Base-by-base conservation (phyloP, 345 rosid genomes). In the Arabidopsis arenosa region DNA sequence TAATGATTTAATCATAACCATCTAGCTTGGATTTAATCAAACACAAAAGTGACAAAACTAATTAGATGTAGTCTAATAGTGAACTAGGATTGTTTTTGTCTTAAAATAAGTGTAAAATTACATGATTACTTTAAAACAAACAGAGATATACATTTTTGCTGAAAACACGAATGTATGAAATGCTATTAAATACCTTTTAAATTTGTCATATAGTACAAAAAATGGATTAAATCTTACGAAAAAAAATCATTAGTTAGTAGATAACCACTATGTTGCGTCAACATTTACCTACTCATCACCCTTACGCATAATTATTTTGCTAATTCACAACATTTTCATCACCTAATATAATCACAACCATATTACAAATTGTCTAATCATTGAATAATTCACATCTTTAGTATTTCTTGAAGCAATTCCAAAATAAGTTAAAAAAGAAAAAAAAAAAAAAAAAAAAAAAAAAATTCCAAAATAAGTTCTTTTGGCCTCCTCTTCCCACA, bases 261-360 rank as follows among this genome's bases (percentile, higher is more conserved):
- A 57, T 62, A 77, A 77, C 72, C 54, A 77, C 72, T 71, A 23
- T 30, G n/a, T 64, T 63, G 21, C 81, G 74, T 78, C 77, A 72
- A 72, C 72, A 66, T 57, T 59, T 73, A 73, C 69, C 77, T 59
- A 73, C 73, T 72, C 40, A 77, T 14, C 28, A 65, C 47, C 23
- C 49, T 52, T 52, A 56, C 36, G 43, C 54, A 69, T 15, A 56
- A 47, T 56, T 39, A 65, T 48, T 63, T 51, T 41, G 21, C 68
- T 57, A 57, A 21, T 41, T 57, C 26, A 49, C 44, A 17, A 72
- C 57, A 5, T 3, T 18, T 39, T 65, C 53, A 26, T 64, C 80
- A 30, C 80, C 72, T 56, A 70, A 45, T 70, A 56, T 71, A 71
- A 64, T 64, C 63, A 59, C 51, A 72, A 35, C 17, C 73, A 66